Evolutionary conservation across 192 early-diverging fungal species (phyloP).

Genomic region (Entophlyctis luteolus): DNA sequence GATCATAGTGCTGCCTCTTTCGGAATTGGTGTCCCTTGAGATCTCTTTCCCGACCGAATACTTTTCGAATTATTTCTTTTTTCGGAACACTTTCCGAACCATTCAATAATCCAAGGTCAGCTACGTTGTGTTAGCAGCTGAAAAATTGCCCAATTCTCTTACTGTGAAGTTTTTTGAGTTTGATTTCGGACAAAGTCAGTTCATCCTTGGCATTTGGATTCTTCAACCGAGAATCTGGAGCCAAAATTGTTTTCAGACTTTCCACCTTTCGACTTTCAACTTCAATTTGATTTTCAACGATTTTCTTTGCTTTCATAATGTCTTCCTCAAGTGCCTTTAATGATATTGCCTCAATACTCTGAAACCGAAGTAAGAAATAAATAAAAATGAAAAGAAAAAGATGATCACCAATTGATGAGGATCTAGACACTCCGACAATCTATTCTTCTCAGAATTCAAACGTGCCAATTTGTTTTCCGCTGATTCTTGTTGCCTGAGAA

Average conservation of each 20-base stretch:
- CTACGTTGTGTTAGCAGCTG: background rate
- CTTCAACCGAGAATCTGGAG: background rate
- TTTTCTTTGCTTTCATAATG: constrained; percentile 9
- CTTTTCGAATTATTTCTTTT: background rate
- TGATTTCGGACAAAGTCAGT: constrained; percentile 16
- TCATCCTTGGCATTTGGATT: constrained; percentile 26
- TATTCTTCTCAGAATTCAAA: constrained; percentile 32
- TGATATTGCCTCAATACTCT: constrained; percentile 4
- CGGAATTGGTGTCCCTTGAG: constrained; percentile 41
- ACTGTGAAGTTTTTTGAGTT: constrained; percentile 23
- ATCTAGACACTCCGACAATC: background rate
- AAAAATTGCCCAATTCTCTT: background rate
- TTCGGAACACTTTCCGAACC: constrained; percentile 17
- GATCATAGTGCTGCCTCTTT: constrained; percentile 31
- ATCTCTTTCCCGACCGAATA: constrained; percentile 6
- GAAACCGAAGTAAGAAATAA: background rate
- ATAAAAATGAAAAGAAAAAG: background rate
- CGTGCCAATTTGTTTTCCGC: constrained; percentile 25
- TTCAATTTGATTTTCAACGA: constrained; percentile 40
- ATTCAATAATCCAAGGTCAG: constrained; percentile 20
- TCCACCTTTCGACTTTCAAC: constrained; percentile 40
- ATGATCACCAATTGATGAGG: background rate
- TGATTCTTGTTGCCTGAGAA: constrained; percentile 43
- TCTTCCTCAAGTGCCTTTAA: constrained; percentile 32
- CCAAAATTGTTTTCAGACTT: constrained; percentile 33